These are phyloP conservation scores for Ustulina deusta DNA, from an alignment of 2,329 filamentous ascomycete genomes.

Conservation along the genomic window DNA sequence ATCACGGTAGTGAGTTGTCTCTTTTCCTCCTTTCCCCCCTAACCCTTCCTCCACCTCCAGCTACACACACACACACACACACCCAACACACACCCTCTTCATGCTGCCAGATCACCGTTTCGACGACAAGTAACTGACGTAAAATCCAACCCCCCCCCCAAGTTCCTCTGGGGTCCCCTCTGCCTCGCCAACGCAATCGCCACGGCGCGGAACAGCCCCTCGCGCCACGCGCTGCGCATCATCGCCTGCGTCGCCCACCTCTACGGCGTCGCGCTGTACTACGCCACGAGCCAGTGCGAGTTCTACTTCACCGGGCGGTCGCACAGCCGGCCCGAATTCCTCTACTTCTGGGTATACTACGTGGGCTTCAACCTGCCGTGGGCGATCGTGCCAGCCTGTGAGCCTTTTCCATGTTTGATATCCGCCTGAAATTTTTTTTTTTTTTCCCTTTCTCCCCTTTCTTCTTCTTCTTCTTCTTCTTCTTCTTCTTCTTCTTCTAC, in stretches of 20 bases:
- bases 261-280: slow-evolving; percentile 74
- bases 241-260: slow-evolving; percentile 66
- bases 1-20: slow-evolving; percentile 76
- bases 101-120: neutral
- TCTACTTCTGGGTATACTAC: slow-evolving; percentile 75
- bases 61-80: neutral
- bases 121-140: neutral
- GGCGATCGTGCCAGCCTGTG: slow-evolving; percentile 67
- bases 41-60: neutral
- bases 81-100: neutral
- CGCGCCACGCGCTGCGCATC: slow-evolving; percentile 65
- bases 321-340: slow-evolving; percentile 69
- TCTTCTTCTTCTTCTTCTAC: neutral
- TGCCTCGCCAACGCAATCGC: slow-evolving; percentile 62
- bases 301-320: slow-evolving; percentile 57
- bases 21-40: neutral
- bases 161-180: slow-evolving; percentile 70
- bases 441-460: neutral
- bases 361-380: slow-evolving; percentile 71
- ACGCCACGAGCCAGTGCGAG: slow-evolving; percentile 67
- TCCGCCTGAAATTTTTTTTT: too few species aligned
- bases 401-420: slow-evolving; percentile 48
- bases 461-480: too few species aligned
- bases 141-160: neutral
- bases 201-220: slow-evolving; percentile 58